phyloP scores from a whole-genome alignment of 345 rosid species.

The Pugionium dolabratum region DNA sequence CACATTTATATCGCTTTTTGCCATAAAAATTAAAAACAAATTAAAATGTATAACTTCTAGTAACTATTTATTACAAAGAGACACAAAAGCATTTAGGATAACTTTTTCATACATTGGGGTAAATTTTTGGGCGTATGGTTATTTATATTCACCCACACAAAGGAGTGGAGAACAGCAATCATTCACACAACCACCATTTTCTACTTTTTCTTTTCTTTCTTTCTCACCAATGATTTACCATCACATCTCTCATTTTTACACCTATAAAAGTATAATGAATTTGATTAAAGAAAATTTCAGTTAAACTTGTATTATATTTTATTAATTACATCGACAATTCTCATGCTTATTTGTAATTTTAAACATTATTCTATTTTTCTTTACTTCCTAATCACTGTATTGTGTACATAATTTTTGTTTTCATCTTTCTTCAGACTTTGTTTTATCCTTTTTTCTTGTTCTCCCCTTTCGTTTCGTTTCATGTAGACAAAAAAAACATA shows the following conservation, averaged over 20 bases:
- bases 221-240: constrained; percentile 29
- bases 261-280: neutral
- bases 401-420: constrained; percentile 15
- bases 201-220: constrained; percentile 44
- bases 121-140: constrained; percentile 33
- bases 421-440: constrained; percentile 8
- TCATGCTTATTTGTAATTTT: neutral
- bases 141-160: constrained; percentile 33
- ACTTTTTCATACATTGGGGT: constrained; percentile 29
- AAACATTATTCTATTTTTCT: constrained; percentile 12
- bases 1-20: neutral
- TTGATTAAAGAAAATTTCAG: neutral
- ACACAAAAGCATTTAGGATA: constrained; percentile 1
- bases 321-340: neutral
- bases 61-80: neutral
- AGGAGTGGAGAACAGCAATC: constrained; percentile 75
- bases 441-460: neutral
- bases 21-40: too few species aligned
- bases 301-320: neutral
- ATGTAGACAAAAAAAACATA: neutral
- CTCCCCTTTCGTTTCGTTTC: neutral
- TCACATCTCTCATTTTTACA: constrained; percentile 8
- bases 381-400: constrained; percentile 9
- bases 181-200: constrained; percentile 54
- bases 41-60: neutral